Percentiles rank a stretch among this genome's conserved stretches.
Conservation (phyloP, 805 yeast genomes). For the Wickerhamomyces alni region DNA sequence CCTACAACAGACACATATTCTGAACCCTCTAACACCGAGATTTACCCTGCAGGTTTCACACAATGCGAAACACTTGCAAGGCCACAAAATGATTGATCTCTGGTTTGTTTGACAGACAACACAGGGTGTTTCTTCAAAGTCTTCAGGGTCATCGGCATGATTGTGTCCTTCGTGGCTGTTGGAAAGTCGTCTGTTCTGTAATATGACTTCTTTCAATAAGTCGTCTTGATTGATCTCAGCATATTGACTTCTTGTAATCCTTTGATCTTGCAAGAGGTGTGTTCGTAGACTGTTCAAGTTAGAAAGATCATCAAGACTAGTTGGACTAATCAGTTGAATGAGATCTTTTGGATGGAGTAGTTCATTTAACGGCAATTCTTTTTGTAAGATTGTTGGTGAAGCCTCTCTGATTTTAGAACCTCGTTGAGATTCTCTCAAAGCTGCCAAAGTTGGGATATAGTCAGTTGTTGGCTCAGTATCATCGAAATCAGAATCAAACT, state of each 20-base stretch:
- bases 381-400: not conserved
- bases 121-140: conserved; percentile 42
- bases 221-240: conserved; percentile 24
- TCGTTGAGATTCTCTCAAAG: conserved; percentile 7
- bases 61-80: conserved; percentile 83
- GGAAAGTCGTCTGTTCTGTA: conserved; percentile 20
- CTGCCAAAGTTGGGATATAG: conserved; percentile 11
- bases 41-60: conserved; percentile 80
- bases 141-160: conserved; percentile 24
- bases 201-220: conserved; percentile 23
- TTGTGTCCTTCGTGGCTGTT: conserved; percentile 6
- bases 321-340: conserved; percentile 26
- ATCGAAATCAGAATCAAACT: conserved; percentile 26
- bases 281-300: conserved; percentile 8
- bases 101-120: conserved; percentile 76
- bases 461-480: conserved; percentile 15
- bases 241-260: conserved; percentile 31
- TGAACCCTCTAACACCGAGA: conserved; percentile 64
- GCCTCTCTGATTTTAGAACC: not conserved
- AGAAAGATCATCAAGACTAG: conserved; percentile 16
- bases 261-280: conserved; percentile 18
- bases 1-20: conserved; percentile 83
- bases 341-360: conserved; percentile 16
- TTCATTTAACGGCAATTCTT: conserved; percentile 11
- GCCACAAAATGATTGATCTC: conserved; percentile 84